These are phyloP conservation scores for Hylodesmum podocarpum DNA, from an alignment of 306 rosid genomes.

Conservation along the genomic window DNA sequence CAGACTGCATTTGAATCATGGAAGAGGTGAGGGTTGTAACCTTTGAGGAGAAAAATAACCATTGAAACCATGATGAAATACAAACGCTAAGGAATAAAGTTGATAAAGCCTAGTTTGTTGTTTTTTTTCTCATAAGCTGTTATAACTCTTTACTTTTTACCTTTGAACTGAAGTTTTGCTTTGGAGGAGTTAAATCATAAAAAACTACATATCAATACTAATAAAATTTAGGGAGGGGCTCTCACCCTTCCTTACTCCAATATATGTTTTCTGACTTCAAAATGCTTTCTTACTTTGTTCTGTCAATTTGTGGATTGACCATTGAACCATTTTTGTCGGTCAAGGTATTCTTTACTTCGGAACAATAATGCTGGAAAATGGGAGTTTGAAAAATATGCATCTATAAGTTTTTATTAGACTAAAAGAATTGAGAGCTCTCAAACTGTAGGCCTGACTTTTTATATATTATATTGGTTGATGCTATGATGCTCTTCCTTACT, in stretches of 20 bases:
- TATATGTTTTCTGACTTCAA: neutral
- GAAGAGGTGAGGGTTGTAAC: neutral
- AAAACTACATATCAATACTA: neutral
- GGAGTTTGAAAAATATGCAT: neutral
- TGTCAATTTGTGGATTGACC: conserved; percentile 4
- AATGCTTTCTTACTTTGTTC: neutral
- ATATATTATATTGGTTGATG: conserved; percentile 19
- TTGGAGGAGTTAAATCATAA: neutral
- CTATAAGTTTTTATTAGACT: neutral
- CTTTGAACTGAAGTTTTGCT: neutral
- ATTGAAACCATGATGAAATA: neutral
- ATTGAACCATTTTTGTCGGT: conserved; percentile 7
- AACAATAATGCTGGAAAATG: conserved; percentile 5
- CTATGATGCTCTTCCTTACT: conserved; percentile 27
- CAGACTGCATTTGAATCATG: neutral
- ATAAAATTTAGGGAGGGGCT: neutral
- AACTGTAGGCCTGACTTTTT: neutral
- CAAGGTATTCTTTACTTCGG: neutral
- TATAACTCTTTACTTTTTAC: neutral
- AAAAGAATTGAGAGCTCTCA: neutral
- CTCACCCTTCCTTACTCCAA: neutral
- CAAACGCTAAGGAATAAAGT: neutral
- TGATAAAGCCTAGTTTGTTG: neutral
- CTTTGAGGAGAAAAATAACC: neutral
- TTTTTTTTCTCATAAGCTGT: neutral